Percentiles rank a stretch among this genome's conserved stretches.
Evolutionary conservation across 768 basidiomycete genomes (phyloP).

Genomic region (Exidia glandulosa): DNA sequence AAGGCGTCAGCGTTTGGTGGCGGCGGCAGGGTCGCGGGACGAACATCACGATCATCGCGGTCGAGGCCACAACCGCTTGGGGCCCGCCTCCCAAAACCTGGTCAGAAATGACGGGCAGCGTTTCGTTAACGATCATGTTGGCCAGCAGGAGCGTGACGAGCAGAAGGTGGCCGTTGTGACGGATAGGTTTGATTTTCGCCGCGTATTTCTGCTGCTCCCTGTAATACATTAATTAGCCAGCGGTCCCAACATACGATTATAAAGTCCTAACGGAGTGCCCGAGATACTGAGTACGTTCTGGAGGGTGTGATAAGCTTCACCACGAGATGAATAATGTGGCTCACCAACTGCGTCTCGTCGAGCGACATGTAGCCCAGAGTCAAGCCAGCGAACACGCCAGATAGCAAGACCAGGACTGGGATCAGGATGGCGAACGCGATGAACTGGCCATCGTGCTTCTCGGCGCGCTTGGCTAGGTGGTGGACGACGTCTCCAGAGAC

Average conservation of each 20-base stretch:
- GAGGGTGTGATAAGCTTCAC: background rate
- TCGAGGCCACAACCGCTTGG: conserved; percentile 69
- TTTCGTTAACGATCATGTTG: conserved; percentile 90
- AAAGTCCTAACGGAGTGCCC: conserved; percentile 58
- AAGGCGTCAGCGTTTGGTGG: background rate
- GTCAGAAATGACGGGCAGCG: conserved; percentile 75
- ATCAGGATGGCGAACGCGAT: conserved; percentile 49
- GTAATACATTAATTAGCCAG: background rate
- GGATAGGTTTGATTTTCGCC: conserved; percentile 75
- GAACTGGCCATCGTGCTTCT: conserved; percentile 2
- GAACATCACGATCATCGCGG: conserved; percentile 79
- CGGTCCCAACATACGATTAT: background rate
- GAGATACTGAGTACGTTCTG: conserved; percentile 68
- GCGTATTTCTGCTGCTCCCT: conserved; percentile 75
- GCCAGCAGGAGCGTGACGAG: conserved; percentile 74
- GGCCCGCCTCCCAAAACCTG: conserved; percentile 70
- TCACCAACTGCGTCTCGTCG: conserved; percentile 72
- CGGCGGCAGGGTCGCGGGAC: conserved; percentile 18
- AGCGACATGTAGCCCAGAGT: conserved; percentile 89
- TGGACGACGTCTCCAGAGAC: background rate
- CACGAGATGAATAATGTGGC: background rate
- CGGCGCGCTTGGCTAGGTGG: conserved; percentile 3
- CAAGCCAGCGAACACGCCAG: conserved; percentile 83
- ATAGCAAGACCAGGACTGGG: conserved; percentile 70
- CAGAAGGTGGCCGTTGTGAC: conserved; percentile 71